A percentile compares a stretch with the other conserved stretches of the same genome.
Evolutionary conservation across 306 rosid species (phyloP).

Genomic region (Fagus crenata): DNA sequence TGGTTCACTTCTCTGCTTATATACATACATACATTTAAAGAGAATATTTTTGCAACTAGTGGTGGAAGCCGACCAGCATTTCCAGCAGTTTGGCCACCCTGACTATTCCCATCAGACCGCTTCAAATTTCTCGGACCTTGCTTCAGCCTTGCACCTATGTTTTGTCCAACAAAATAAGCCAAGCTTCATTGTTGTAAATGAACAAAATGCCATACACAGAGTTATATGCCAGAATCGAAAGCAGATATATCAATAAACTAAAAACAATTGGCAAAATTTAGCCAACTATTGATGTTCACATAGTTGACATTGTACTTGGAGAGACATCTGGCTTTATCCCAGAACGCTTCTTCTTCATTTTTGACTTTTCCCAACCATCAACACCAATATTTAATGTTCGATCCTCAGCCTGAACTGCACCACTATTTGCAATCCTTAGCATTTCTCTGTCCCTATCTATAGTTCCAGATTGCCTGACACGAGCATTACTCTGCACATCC

Average conservation of each 20-base stretch:
- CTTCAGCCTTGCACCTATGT: slow-evolving; percentile 37
- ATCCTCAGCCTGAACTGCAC: no score
- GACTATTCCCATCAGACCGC: slow-evolving; percentile 7
- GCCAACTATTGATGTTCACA: background rate
- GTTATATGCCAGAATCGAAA: background rate
- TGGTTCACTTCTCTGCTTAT: background rate
- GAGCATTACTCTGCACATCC: no score
- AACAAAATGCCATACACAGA: slow-evolving; percentile 39
- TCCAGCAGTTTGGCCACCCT: slow-evolving; percentile 35
- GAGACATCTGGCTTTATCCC: no score
- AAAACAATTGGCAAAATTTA: background rate
- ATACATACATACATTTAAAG: slow-evolving; percentile 35
- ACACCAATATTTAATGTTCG: no score
- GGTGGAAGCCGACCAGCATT: slow-evolving; percentile 42
- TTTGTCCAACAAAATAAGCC: slow-evolving; percentile 62
- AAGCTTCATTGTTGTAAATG: slow-evolving; percentile 63
- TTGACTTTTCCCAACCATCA: no score
- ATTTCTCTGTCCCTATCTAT: no score
- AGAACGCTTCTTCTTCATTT: no score
- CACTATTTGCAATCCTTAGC: no score
- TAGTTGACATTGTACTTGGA: no score
- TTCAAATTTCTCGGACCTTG: slow-evolving; percentile 18
- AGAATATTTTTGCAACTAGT: slow-evolving; percentile 38
- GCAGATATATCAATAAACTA: no score
- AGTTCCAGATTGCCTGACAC: no score